These are phyloP conservation scores for Aegle marmelos DNA, from an alignment of 345 rosid species.

Conservation along the genomic window DNA sequence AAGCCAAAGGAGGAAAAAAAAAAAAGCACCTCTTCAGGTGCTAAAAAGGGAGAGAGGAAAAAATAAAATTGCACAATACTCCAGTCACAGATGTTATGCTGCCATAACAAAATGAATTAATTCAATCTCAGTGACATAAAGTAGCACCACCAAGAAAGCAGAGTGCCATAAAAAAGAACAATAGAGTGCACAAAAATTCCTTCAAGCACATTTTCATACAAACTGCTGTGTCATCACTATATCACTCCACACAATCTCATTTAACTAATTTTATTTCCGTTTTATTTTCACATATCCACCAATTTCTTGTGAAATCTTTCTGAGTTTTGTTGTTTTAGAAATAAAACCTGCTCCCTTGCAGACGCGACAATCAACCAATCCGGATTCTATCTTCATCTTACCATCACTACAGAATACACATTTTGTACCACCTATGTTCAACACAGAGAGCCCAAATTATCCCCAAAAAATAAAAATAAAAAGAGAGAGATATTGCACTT, in stretches of 20 bases:
- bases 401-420: conserved; percentile 79
- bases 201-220: background rate
- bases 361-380: conserved; percentile 70
- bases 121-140: background rate
- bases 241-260: background rate
- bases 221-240: background rate
- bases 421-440: conserved; percentile 81
- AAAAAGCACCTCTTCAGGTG: background rate
- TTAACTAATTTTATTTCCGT: too few relatives aligned
- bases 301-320: background rate
- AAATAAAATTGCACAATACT: background rate
- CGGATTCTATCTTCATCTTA: conserved; percentile 82
- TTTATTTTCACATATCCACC: too few relatives aligned
- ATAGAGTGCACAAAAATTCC: too few relatives aligned
- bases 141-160: too few relatives aligned
- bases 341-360: conserved; percentile 90
- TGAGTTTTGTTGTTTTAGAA: background rate
- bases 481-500: too few relatives aligned
- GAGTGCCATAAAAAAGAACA: too few relatives aligned
- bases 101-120: background rate
- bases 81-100: background rate
- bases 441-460: background rate
- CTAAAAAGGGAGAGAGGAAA: background rate
- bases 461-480: too few relatives aligned
- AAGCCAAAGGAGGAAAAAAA: background rate